phyloP scores from a whole-genome alignment of 2,329 filamentous ascomycete genomes.

The Fusarium oxysporum region DNA sequence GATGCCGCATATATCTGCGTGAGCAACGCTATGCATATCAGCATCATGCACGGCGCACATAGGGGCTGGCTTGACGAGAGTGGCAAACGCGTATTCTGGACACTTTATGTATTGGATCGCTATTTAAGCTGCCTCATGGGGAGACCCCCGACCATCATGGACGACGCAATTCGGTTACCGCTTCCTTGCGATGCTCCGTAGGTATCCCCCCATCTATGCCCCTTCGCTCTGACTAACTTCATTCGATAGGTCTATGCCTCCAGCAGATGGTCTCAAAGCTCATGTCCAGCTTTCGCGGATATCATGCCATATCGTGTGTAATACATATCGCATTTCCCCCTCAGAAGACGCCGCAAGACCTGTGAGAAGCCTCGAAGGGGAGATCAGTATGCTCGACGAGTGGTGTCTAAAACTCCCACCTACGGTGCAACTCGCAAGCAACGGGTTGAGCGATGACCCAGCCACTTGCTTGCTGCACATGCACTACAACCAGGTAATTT shows the following conservation, averaged over 20 bases:
- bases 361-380: slow-evolving; percentile 52
- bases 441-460: slow-evolving; percentile 54
- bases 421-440: slow-evolving; percentile 52
- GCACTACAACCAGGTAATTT: slow-evolving; percentile 56
- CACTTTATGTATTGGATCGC: slow-evolving; percentile 62
- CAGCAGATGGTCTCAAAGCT: slow-evolving; percentile 57
- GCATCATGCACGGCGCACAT: slow-evolving; percentile 62
- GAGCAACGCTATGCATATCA: slow-evolving; percentile 60
- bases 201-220: slow-evolving; percentile 32
- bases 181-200: slow-evolving; percentile 56
- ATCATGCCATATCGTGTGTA: slow-evolving; percentile 61
- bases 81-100: slow-evolving; percentile 63
- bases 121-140: slow-evolving; percentile 63
- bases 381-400: slow-evolving; percentile 55
- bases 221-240: not conserved
- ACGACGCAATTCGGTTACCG: slow-evolving; percentile 60
- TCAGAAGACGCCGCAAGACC: slow-evolving; percentile 43
- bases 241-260: slow-evolving; percentile 54
- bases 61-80: slow-evolving; percentile 57
- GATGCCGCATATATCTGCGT: slow-evolving; percentile 63
- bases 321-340: slow-evolving; percentile 57
- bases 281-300: slow-evolving; percentile 61
- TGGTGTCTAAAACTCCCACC: slow-evolving; percentile 56
- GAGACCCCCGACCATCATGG: slow-evolving; percentile 58
- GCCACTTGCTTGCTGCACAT: slow-evolving; percentile 61